Evolutionary conservation across 805 yeast genomes (phyloP).

Genomic region (Middelhovenomyces tepae): DNA sequence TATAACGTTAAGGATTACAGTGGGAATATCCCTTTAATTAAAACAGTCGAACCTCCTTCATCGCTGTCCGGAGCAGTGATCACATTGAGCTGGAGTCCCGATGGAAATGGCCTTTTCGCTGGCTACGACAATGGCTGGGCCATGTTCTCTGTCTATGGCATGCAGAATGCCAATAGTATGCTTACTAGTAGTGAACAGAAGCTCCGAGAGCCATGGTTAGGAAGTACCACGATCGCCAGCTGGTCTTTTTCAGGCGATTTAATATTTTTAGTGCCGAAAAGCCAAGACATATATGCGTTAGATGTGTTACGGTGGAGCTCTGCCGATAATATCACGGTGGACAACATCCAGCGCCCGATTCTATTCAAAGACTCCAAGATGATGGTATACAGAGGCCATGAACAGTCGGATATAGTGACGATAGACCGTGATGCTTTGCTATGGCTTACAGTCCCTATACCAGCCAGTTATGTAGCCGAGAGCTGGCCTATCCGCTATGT

Average conservation of each 20-base stretch:
- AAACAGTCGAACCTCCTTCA: slow-evolving; percentile 25
- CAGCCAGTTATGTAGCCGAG: slow-evolving; percentile 36
- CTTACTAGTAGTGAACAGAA: slow-evolving; percentile 18
- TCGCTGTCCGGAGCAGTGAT: slow-evolving; percentile 19
- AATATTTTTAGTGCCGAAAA: slow-evolving; percentile 25
- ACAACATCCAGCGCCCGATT: slow-evolving; percentile 35
- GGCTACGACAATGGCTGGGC: slow-evolving; percentile 39
- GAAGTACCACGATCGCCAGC: slow-evolving; percentile 21
- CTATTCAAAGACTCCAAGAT: slow-evolving; percentile 34
- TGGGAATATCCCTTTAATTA: slow-evolving; percentile 24
- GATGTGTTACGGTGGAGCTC: slow-evolving; percentile 26
- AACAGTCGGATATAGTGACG: slow-evolving; percentile 33
- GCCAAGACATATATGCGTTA: slow-evolving; percentile 15
- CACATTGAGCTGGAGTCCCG: slow-evolving; percentile 30
- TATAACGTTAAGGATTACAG: slow-evolving; percentile 32
- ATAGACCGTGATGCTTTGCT: slow-evolving; percentile 35
- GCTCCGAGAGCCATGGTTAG: slow-evolving; percentile 16
- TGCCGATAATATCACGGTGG: slow-evolving; percentile 18
- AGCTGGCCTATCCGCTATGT: slow-evolving; percentile 37
- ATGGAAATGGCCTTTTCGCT: slow-evolving; percentile 27
- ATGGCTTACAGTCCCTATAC: slow-evolving; percentile 41
- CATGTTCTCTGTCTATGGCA: slow-evolving; percentile 40
- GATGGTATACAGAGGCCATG: slow-evolving; percentile 39
- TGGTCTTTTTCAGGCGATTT: slow-evolving; percentile 33
- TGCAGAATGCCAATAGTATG: slow-evolving; percentile 35